Evolutionary conservation across 306 rosid genomes (phyloP).

Genomic region (Citrullus amarus): DNA sequence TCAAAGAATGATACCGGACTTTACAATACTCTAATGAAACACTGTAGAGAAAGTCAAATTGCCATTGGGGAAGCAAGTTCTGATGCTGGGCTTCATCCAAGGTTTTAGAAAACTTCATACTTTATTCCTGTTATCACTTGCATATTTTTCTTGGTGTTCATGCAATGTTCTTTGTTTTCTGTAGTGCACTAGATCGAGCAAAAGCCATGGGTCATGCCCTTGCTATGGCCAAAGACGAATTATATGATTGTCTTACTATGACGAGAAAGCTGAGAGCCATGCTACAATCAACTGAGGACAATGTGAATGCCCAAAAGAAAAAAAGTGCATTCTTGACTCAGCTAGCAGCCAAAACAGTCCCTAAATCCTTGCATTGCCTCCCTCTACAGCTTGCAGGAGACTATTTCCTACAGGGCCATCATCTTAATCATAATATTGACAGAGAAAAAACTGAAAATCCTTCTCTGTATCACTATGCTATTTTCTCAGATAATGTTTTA

Average conservation of each 20-base stretch:
- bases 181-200: constrained; percentile 78
- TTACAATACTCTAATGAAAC: constrained; percentile 46
- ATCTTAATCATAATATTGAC: constrained; percentile 35
- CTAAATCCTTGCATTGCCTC: constrained; percentile 83
- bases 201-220: constrained; percentile 88
- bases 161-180: constrained; percentile 19
- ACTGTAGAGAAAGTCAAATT: constrained; percentile 47
- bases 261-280: constrained; percentile 69
- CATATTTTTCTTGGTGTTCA: constrained; percentile 18
- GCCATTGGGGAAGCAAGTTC: constrained; percentile 74
- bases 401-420: constrained; percentile 58
- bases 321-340: constrained; percentile 85
- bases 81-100: constrained; percentile 76
- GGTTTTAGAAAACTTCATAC: constrained; percentile 35
- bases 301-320: constrained; percentile 52
- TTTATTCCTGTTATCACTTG: constrained; percentile 13
- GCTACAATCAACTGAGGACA: constrained; percentile 85
- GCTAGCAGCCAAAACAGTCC: constrained; percentile 88
- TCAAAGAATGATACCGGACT: constrained; percentile 53
- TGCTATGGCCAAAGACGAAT: constrained; percentile 70
- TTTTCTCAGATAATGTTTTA: constrained; percentile 87
- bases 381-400: constrained; percentile 76
- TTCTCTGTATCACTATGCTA: constrained; percentile 83
- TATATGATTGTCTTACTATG: constrained; percentile 64
- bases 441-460: constrained; percentile 62